Evolutionary conservation across 805 yeast species (phyloP), one percentile per base, ranked within the genome.

Genomic region (Priceomyces carsonii): DNA sequence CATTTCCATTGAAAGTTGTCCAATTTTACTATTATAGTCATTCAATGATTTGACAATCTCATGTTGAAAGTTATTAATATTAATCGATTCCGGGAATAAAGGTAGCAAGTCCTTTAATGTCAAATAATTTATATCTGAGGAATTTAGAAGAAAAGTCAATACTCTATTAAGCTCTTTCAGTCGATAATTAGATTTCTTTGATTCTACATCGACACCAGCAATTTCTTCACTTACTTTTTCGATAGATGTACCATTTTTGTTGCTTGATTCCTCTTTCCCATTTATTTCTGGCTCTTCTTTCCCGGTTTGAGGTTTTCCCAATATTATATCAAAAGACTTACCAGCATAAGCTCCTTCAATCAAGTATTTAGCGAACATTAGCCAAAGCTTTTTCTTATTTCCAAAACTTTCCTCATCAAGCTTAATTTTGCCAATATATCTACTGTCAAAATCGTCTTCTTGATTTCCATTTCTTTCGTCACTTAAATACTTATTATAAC

Each of bases 51-150:
- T 69, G 20, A 90, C 86, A 27, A 93, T 77, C 47, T 89, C 95
- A 30, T 84, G 85, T 45, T 88, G 87, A 50, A 93, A 77, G 40
- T 84, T 80, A 44, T 86, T 93, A 32, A 93, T 81, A 18, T 86
- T 79, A 0, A 85, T 75, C 38, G 85, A 79, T 47, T 88, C 90
- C 0, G 97, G 96, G 44, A 93, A 82, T 20, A 87, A 63, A 2
- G 95, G 95, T 33, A 93, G 61, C 26, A 93, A 53, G 50, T 93
- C 98, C 43, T 85, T 89, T 28, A 93, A 80, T 3, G 81, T 74
- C 14, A 85, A 54, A 3, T 48, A 35, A 14, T 45, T 51, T 8
- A 47, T 44, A 18, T 54, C 49, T 17, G 39, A 43, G 13, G 60
- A 42, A 14, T 51, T 51, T 9, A 68, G 47, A 8, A 68, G 50